Evolutionary conservation across 768 basidiomycete genomes (phyloP), one percentile per base, ranked within the genome.

Genomic region (Leccinum longicurvipes): DNA sequence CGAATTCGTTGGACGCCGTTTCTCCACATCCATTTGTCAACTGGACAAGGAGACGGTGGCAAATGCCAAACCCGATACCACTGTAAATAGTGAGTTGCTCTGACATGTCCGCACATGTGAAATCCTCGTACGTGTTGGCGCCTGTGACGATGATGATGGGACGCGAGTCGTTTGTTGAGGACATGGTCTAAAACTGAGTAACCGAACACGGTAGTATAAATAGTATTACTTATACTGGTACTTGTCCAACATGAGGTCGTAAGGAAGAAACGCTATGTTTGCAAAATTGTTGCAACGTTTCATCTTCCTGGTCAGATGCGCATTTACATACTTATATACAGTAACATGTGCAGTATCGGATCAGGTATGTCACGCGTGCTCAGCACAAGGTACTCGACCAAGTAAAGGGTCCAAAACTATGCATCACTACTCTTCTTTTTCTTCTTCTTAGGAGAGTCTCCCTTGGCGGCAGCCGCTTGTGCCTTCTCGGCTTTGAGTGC

Each of bases 21-120:
- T 77, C 71, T 6, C 82, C 81, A 54, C 65, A 66, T 14, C 67
- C 64, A 41, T 76, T 74, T n/a, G 81, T 81, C 17, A 93, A 74
- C 62, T 91, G 86, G 60, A 77, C 71, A 45, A 94, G 77, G 7
- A 94, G 78, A 47, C 92, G 85, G 58, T 86, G 82, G 73, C 90
- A 92, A 44, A 89, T 86, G 12, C 89, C 90, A 67, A 87, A 89
- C 15, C 92, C 92, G 17, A 94, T 79, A 54, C 92, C 92, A 36
- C 91, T 93, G 67, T 3, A 54, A 55, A 48, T 84, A 87, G 63
- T 25, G 58, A 59, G 60, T 23, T 44, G 15, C 15, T 47, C 55
- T 54, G 28, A 39, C 47, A 7, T 36, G 51, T 9, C 5, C 31
- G 28, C 34, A 21, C 21, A 6, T 28, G 54, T 14, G 46, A 19